Evolutionary conservation across 805 yeast genomes (phyloP).

Genomic region (Pichia nakasei): DNA sequence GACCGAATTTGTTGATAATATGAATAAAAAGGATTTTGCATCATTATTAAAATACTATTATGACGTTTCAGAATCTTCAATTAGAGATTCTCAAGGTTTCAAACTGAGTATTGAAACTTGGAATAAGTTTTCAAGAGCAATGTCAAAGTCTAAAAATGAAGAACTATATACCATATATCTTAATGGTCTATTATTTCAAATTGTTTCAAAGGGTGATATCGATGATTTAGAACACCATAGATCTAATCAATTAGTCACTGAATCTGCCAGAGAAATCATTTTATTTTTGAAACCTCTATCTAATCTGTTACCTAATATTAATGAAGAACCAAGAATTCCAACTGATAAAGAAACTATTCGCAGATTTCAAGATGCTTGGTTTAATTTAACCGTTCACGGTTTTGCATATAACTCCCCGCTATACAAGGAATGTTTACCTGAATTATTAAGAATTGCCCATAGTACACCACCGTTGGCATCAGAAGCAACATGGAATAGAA

Average conservation of each 20-base stretch:
- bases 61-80: conserved; percentile 37
- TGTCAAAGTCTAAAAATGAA: conserved; percentile 26
- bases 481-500: conserved; percentile 67
- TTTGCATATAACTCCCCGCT: conserved; percentile 53
- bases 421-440: conserved; percentile 36
- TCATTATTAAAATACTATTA: conserved; percentile 52
- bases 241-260: conserved; percentile 61
- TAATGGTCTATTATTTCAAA: conserved; percentile 54
- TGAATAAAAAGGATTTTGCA: conserved; percentile 59
- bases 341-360: conserved; percentile 43
- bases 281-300: conserved; percentile 68
- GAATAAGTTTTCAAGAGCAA: conserved; percentile 29
- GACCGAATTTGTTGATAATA: conserved; percentile 49
- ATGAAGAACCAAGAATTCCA: conserved; percentile 34
- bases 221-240: conserved; percentile 67
- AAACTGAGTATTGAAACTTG: conserved; percentile 36
- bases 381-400: conserved; percentile 88
- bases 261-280: conserved; percentile 61
- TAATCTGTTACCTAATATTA: conserved; percentile 52
- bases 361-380: conserved; percentile 85
- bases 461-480: conserved; percentile 84
- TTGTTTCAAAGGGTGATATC: conserved; percentile 73
- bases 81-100: conserved; percentile 25
- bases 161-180: conserved; percentile 51
- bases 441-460: conserved; percentile 66